phyloP scores from a whole-genome alignment of 1,284 basidiomycete species.

The Pseudozyma flocculosa region DNA sequence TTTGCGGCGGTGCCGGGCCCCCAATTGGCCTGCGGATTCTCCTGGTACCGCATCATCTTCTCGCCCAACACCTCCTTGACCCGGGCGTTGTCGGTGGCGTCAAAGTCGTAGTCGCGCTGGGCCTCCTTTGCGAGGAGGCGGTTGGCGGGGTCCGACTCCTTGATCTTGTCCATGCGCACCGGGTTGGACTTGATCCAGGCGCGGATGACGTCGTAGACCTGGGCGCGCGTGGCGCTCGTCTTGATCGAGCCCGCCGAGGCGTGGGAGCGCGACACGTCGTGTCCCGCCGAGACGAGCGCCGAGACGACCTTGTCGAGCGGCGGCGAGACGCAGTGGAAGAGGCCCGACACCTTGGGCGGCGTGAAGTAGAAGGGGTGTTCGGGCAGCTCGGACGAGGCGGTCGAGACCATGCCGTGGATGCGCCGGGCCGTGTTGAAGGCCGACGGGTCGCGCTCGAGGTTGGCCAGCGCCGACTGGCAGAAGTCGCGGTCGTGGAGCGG shows the following conservation, averaged over 20 bases:
- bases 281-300: conserved; percentile 81
- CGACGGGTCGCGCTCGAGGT: conserved; percentile 64
- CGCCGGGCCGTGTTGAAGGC: conserved; percentile 75
- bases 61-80: conserved; percentile 20
- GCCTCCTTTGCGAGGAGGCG: conserved; percentile 66
- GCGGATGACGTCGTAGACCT: conserved; percentile 80
- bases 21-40: conserved; percentile 88
- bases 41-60: conserved; percentile 71
- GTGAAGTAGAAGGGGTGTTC: conserved; percentile 84
- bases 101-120: conserved; percentile 26
- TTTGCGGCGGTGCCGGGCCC: conserved; percentile 66
- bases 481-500: conserved; percentile 79
- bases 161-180: conserved; percentile 70
- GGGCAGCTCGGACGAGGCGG: conserved; percentile 79
- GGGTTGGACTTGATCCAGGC: conserved; percentile 74
- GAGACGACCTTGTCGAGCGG: conserved; percentile 64
- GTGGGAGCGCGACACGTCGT: conserved; percentile 84
- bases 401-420: conserved; percentile 92
- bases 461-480: conserved; percentile 71
- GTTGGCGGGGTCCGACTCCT: conserved; percentile 67
- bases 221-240: conserved; percentile 73
- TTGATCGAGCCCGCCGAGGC: conserved; percentile 85
- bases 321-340: conserved; percentile 69
- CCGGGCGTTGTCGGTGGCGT: conserved; percentile 22
- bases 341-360: conserved; percentile 74